These are phyloP conservation scores for Penicillium chermesinum DNA, from an alignment of 495 filamentous ascomycete genomes.

Conservation along the genomic window DNA sequence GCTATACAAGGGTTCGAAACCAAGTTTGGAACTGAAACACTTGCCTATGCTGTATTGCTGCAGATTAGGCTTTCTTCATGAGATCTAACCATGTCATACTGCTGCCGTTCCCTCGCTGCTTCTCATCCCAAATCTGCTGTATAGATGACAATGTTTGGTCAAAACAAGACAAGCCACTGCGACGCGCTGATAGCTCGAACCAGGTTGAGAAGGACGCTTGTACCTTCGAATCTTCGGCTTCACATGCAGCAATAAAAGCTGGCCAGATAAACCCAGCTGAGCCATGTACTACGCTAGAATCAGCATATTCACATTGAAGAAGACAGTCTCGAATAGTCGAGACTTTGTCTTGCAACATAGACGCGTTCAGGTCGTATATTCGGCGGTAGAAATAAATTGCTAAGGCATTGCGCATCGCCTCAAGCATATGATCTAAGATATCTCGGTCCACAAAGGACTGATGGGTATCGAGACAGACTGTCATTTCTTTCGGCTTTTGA, in stretches of 20 bases:
- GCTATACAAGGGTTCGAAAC: too few species aligned
- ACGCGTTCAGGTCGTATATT: slow-evolving; percentile 22
- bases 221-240: slow-evolving; percentile 18
- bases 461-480: slow-evolving; percentile 6
- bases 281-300: slow-evolving; percentile 16
- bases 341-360: slow-evolving; percentile 20
- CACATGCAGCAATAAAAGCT: slow-evolving; percentile 27
- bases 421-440: slow-evolving; percentile 14
- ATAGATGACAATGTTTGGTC: slow-evolving; percentile 9
- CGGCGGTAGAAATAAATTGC: slow-evolving; percentile 29
- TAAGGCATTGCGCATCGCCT: slow-evolving; percentile 22
- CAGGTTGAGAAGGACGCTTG: slow-evolving; percentile 21
- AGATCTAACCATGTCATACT: slow-evolving; percentile 20
- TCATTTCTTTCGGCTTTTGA: slow-evolving; percentile 5
- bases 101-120: slow-evolving; percentile 2
- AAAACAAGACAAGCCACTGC: slow-evolving; percentile 19
- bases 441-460: slow-evolving; percentile 11
- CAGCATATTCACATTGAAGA: slow-evolving; percentile 13
- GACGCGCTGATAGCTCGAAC: slow-evolving; percentile 17
- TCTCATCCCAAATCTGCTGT: slow-evolving; percentile 17
- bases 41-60: too few species aligned
- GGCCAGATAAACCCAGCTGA: slow-evolving; percentile 24
- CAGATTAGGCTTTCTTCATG: slow-evolving; percentile 11
- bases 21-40: too few species aligned
- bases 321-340: slow-evolving; percentile 16